Base-by-base conservation (phyloP, 1,284 basidiomycete genomes). In the Sanghuangporus weigelae region DNA sequence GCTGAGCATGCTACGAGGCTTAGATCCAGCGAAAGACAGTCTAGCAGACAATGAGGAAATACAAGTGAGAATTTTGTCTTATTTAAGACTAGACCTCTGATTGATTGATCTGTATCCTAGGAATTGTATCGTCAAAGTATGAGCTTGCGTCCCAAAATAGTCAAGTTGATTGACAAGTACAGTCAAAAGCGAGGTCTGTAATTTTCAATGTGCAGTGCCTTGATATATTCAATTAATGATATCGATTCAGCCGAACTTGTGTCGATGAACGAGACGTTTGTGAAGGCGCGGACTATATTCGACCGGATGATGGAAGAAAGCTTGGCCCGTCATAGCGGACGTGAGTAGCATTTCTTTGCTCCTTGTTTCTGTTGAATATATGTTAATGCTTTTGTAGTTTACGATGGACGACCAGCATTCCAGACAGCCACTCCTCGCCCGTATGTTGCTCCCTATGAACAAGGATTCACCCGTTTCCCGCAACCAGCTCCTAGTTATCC, bases 131-230 rank as follows among this genome's bases (percentile, higher is more conserved):
- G 95, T 64, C 85, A 87, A 14, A 91, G 91, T 69, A 94, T 99
- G 82, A 83, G 87, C 1, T 77, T 98, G 57, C 84, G 96, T 63
- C 94, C 95, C 2, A 95, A 95, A 81, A 97, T 99, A 67, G 94
- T 96, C 67, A 94, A 94, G 70, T 78, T 99, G 61, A 98, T 99
- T 69, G 95, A 98, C 73, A 96, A 96, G 78, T 99, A 99, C 75
- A 95, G 92, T 71, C 95, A 96, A 77, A 96, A 96, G 77, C 82
- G 93, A 80, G 85, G 92, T 88, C 69, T 62, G 71, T 68, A 50
- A 7, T 6, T 14, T n/a, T 14, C 21, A 19, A 21, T 59, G 36
- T 21, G 7, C 21, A 4, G 36, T 21, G 21, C 46, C 57, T 16
- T 38, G 39, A 2, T 49, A 35, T 36, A 59, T 21, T 57, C 49